Base-by-base conservation (phyloP, 192 early-diverging fungal species). In the Oehlia diaphana region DNA sequence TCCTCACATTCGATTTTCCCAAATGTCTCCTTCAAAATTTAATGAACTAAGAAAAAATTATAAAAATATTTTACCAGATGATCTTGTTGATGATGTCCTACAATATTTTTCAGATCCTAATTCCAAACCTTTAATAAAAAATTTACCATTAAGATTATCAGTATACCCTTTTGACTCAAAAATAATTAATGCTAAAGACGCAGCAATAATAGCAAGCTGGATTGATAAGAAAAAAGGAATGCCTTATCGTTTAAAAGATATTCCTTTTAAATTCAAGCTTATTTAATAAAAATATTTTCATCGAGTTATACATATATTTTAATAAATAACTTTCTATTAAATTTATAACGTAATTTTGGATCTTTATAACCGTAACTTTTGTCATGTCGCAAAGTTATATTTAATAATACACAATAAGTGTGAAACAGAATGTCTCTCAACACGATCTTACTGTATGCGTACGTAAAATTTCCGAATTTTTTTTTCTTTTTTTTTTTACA, bases 121-220 rank as follows among this genome's bases (percentile, higher is more conserved):
- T 28, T 14, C 64, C 26, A 31, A 31, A 26, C 26, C 23, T 28
- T 31, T 5, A 66, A 16, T 16, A 14, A 26, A 66, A 13, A 28
- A 26, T 66, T 31, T 31, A 9, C n/a, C n/a, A 66, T 37, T 37
- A 16, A 42, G 71, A n/a, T 21, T 42, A 35, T 10, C 39, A n/a
- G 39, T 12, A 10, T 35, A n/a, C n/a, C 21, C 71, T 1, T 72
- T 72, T 26, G 71, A 72, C 42, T 44, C 37, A 9, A 49, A 26
- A 12, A 42, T 72, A 19, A 44, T 72, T 49, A 49, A 42, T 10
- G 35, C 71, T 9, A 72, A 72, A 44, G 39, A 72, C 8, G 71
- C 47, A 10, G 71, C 39, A 2, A 9, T 10, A 50, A 72, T 72
- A 42, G 19, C 71, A 9, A 72, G 71, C 42, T 72, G 71, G 71